phyloP scores from a whole-genome alignment of 2,329 filamentous ascomycete genomes.

The Paraphoma sp. region DNA sequence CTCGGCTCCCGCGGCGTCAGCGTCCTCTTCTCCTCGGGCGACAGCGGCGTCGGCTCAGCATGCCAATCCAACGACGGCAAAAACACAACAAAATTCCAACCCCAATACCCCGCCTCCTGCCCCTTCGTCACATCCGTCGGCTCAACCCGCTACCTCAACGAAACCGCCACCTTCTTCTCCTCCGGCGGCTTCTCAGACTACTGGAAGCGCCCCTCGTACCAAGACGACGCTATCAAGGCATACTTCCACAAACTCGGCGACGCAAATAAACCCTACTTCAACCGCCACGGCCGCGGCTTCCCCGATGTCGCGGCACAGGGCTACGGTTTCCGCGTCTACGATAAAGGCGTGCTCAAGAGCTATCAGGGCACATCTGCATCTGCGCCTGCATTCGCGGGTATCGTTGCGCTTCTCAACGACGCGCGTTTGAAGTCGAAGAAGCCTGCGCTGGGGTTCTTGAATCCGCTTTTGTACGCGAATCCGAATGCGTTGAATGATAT shows the following conservation, averaged over 20 bases:
- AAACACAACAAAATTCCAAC: conserved; percentile 62
- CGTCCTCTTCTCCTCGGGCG: conserved; percentile 67
- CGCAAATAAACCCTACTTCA: conserved; percentile 57
- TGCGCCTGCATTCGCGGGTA: conserved; percentile 63
- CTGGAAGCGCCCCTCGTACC: conserved; percentile 58
- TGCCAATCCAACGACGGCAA: conserved; percentile 66
- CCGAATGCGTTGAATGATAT: conserved; percentile 58
- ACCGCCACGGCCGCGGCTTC: conserved; percentile 62
- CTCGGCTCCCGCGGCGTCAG: conserved; percentile 70
- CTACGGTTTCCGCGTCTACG: conserved; percentile 38
- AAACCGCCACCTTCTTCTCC: conserved; percentile 56
- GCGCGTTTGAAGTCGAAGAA: conserved; percentile 60
- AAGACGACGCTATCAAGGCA: conserved; percentile 50
- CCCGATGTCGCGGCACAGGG: conserved; percentile 70
- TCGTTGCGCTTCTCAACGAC: conserved; percentile 69
- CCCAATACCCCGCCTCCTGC: conserved; percentile 70
- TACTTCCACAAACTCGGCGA: conserved; percentile 54
- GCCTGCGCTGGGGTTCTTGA: conserved; percentile 63
- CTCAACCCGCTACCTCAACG: conserved; percentile 58
- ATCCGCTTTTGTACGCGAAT: conserved; percentile 62
- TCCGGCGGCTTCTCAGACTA: conserved; percentile 58
- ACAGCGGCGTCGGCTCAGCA: conserved; percentile 60
- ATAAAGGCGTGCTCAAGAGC: conserved; percentile 49
- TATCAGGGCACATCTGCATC: conserved; percentile 57
- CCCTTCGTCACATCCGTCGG: conserved; percentile 73